Evolutionary conservation across 768 basidiomycete genomes (phyloP).

Genomic region (Leccinum ochraceum): DNA sequence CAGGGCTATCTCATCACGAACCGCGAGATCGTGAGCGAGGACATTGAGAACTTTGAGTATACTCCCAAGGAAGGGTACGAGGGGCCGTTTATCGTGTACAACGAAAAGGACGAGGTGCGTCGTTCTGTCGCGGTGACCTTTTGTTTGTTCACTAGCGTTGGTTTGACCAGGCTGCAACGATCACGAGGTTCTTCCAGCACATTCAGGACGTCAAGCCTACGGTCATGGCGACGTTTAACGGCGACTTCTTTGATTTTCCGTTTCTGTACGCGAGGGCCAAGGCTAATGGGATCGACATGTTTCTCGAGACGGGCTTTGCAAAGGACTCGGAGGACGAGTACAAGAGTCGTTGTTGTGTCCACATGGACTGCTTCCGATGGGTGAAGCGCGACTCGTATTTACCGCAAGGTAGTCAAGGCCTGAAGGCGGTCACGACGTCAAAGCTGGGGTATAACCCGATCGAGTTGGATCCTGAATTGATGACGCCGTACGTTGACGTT

Average conservation of each 20-base stretch:
- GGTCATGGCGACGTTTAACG: constrained; percentile 98
- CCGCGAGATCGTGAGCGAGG: constrained; percentile 94
- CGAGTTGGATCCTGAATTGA: constrained; percentile 96
- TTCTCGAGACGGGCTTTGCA: constrained; percentile 88
- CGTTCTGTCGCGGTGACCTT: not conserved
- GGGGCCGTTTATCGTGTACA: constrained; percentile 94
- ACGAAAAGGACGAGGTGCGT: constrained; percentile 86
- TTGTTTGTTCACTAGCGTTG: not conserved
- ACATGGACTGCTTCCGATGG: constrained; percentile 99
- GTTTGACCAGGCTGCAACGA: constrained; percentile 64
- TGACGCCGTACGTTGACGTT: constrained; percentile 83
- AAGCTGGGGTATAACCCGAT: constrained; percentile 97
- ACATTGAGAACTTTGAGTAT: constrained; percentile 98
- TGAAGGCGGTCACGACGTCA: constrained; percentile 95
- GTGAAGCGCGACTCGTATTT: constrained; percentile 98
- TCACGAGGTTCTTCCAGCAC: constrained; percentile 89
- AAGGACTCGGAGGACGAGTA: constrained; percentile 94
- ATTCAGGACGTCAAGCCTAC: constrained; percentile 94
- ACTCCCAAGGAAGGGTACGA: constrained; percentile 98
- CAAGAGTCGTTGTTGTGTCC: constrained; percentile 88
- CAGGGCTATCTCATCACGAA: constrained; percentile 98
- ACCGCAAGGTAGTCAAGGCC: constrained; percentile 96
- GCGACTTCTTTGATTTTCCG: constrained; percentile 99
- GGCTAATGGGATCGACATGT: constrained; percentile 94
- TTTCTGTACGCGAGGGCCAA: constrained; percentile 87